Evolutionary conservation across 2,329 filamentous ascomycete species (phyloP).

Genomic region (Arthroderma sp.): DNA sequence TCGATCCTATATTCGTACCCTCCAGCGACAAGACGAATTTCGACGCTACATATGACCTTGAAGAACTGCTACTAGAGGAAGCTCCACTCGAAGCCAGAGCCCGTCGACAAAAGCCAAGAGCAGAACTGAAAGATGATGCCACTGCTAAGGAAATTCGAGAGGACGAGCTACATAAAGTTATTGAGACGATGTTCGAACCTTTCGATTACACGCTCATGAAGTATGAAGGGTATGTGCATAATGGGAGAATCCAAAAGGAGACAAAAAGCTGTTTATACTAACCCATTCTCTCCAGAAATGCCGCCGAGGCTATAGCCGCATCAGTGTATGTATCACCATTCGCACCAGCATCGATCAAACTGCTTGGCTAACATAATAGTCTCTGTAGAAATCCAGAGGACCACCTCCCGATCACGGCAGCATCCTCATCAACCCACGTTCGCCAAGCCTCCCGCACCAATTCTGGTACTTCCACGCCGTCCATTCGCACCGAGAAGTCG

Average conservation of each 20-base stretch:
- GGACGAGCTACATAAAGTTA: conserved; percentile 85
- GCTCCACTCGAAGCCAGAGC: conserved; percentile 87
- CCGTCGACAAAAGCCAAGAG: conserved; percentile 82
- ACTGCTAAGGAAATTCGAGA: conserved; percentile 89
- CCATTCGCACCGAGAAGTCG: conserved; percentile 19
- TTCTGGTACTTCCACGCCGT: conserved; percentile 20
- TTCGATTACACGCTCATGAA: conserved; percentile 86
- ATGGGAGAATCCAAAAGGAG: conserved; percentile 4
- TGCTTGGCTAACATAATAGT: conserved; percentile 6
- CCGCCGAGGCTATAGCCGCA: conserved; percentile 29
- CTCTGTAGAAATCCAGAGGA: conserved; percentile 27
- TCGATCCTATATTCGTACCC: conserved; percentile 82
- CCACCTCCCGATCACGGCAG: conserved; percentile 15
- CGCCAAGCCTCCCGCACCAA: conserved; percentile 26
- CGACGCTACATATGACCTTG: conserved; percentile 92
- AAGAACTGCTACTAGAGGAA: conserved; percentile 86
- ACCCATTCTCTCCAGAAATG: conserved; percentile 15
- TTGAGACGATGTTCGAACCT: conserved; percentile 83
- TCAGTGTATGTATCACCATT: conserved; percentile 16
- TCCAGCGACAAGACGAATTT: conserved; percentile 98
- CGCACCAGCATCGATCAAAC: conserved; percentile 3
- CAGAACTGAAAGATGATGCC: conserved; percentile 83
- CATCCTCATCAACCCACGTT: conserved; percentile 13
- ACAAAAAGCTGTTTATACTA: conserved; percentile 6
- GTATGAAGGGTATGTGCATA: conserved; percentile 52